These are phyloP conservation scores for Symmetrospora coprosmae DNA, from an alignment of 768 basidiomycete genomes.

Conservation along the genomic window DNA sequence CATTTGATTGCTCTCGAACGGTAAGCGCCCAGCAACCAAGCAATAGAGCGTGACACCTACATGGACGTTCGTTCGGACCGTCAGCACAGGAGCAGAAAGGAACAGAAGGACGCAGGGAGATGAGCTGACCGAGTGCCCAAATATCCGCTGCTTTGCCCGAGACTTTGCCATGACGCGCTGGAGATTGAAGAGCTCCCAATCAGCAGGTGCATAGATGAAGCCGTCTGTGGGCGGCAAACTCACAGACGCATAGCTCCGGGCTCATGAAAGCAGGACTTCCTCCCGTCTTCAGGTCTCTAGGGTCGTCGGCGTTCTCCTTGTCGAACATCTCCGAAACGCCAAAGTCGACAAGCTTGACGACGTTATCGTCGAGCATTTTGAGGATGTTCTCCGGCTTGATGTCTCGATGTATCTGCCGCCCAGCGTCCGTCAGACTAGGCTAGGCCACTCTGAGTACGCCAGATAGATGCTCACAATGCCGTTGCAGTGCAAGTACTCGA, in stretches of 20 bases:
- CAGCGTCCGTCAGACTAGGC: too few species aligned
- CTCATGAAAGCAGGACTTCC: slow-evolving; percentile 92
- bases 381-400: slow-evolving; percentile 51
- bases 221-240: background rate
- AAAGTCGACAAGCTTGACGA: slow-evolving; percentile 95
- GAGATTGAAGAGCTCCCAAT: background rate
- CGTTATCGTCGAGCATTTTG: slow-evolving; percentile 65
- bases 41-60: slow-evolving; percentile 28
- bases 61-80: background rate
- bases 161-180: background rate
- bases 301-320: slow-evolving; percentile 40
- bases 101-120: background rate
- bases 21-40: slow-evolving; percentile 28
- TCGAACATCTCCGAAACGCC: slow-evolving; percentile 90
- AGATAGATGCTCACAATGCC: background rate
- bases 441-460: background rate
- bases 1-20: slow-evolving; percentile 23
- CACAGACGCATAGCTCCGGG: slow-evolving; percentile 64
- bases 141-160: slow-evolving; percentile 29
- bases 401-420: slow-evolving; percentile 29
- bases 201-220: background rate
- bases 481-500: background rate
- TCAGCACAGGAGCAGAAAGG: background rate
- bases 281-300: slow-evolving; percentile 48
- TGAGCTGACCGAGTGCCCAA: slow-evolving; percentile 30